Conservation (phyloP, 179 eudicot species). For the Carnegiea gigantea region DNA sequence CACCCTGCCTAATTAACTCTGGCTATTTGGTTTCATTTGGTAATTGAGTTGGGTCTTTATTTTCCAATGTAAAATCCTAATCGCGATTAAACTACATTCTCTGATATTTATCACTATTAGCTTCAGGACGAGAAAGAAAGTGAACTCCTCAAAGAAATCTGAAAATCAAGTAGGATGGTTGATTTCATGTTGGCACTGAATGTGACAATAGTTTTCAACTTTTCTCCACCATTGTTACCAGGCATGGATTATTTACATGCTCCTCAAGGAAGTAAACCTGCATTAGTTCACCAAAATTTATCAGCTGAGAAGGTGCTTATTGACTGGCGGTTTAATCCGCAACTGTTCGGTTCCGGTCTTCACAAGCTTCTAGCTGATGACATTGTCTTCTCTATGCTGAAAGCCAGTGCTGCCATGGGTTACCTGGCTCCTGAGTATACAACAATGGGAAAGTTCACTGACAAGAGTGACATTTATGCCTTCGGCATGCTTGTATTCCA, state of each 20-base stretch:
- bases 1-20: too few species aligned
- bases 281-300: constrained; percentile 71
- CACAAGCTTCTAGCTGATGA: constrained; percentile 86
- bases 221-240: constrained; percentile 24
- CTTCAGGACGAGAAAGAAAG: background rate
- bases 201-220: background rate
- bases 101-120: too few species aligned
- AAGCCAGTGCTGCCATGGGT: constrained; percentile 91
- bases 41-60: too few species aligned
- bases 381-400: constrained; percentile 68
- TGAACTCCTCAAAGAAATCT: background rate
- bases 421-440: constrained; percentile 92
- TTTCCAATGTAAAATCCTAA: too few species aligned
- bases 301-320: constrained; percentile 84
- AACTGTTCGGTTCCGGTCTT: constrained; percentile 63
- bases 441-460: constrained; percentile 76
- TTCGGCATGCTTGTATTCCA: constrained; percentile 75
- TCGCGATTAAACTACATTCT: too few species aligned
- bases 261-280: constrained; percentile 58
- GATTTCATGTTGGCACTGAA: too few species aligned
- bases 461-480: constrained; percentile 81
- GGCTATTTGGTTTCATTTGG: too few species aligned
- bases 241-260: constrained; percentile 72
- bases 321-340: constrained; percentile 61
- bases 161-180: background rate